These are phyloP conservation scores for Coemansia sp. DNA, from an alignment of 192 early-diverging fungal genomes.

Conservation along the genomic window DNA sequence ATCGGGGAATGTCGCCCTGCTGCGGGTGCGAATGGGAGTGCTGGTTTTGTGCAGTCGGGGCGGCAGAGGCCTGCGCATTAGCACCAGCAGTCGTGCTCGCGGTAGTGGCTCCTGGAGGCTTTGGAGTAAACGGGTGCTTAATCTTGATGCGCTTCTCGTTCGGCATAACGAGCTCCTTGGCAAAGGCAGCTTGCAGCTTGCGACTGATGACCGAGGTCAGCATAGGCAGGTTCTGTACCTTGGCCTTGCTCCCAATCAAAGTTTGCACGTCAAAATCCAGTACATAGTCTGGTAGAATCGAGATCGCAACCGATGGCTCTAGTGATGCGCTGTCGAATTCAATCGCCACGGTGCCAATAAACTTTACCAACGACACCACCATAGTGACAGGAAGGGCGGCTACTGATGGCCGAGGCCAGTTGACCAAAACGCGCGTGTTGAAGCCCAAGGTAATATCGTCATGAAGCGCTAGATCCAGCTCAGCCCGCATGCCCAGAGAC, in stretches of 20 bases:
- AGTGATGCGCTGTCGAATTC: constrained; percentile 46
- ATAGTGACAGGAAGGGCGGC: constrained; percentile 93
- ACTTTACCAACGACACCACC: constrained; percentile 81
- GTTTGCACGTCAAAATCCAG: constrained; percentile 91
- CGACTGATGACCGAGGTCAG: constrained; percentile 84
- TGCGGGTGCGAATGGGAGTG: neutral
- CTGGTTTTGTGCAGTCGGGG: neutral
- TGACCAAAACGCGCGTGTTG: constrained; percentile 90
- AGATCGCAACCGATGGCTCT: constrained; percentile 35
- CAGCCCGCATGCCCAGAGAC: constrained; percentile 52
- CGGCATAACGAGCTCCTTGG: constrained; percentile 54
- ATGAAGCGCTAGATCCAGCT: constrained; percentile 80
- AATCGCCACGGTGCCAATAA: constrained; percentile 82
- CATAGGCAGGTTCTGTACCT: constrained; percentile 96
- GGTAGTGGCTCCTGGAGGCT: constrained; percentile 12
- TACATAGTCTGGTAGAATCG: constrained; percentile 68
- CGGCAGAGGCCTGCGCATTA: neutral
- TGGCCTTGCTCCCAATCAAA: constrained; percentile 92
- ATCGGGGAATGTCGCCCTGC: neutral
- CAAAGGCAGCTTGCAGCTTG: constrained; percentile 62
- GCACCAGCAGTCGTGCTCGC: neutral
- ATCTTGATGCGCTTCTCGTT: constrained; percentile 50
- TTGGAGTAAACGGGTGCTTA: constrained; percentile 56
- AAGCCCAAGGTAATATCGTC: constrained; percentile 95
- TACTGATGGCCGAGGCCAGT: constrained; percentile 90